Evolutionary conservation across 345 rosid genomes (phyloP).

Genomic region (Bruguiera parviflora): DNA sequence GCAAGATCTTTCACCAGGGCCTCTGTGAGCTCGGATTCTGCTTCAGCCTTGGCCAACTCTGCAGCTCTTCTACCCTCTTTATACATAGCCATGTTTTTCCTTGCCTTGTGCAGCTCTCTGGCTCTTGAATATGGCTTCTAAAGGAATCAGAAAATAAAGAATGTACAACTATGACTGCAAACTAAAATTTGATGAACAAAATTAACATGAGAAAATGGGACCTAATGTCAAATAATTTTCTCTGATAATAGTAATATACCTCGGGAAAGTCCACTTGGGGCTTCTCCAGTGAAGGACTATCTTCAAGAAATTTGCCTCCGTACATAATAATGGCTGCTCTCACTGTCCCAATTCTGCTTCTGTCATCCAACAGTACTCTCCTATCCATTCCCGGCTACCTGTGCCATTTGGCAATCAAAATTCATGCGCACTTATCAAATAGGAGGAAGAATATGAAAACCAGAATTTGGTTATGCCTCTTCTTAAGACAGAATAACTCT

Average conservation of each 20-base stretch:
- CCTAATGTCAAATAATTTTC: background rate
- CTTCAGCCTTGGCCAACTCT: conserved; percentile 40
- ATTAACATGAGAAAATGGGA: conserved; percentile 1
- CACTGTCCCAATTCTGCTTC: conserved; percentile 56
- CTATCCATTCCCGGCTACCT: conserved; percentile 37
- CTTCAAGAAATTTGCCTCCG: conserved; percentile 47
- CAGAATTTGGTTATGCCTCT: background rate
- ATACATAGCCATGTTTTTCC: conserved; percentile 41
- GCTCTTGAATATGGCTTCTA: conserved; percentile 46
- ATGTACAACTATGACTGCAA: background rate
- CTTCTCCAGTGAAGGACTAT: conserved; percentile 28
- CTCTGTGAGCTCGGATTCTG: conserved; percentile 50
- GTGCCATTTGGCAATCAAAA: conserved; percentile 7
- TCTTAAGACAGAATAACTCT: background rate
- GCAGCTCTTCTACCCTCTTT: conserved; percentile 51
- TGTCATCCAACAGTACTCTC: conserved; percentile 25
- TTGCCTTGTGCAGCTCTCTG: conserved; percentile 59
- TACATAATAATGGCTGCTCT: conserved; percentile 49
- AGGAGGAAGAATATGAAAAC: background rate
- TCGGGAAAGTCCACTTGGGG: conserved; percentile 41
- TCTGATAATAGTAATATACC: conserved; percentile 33
- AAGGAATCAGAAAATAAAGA: conserved; percentile 1
- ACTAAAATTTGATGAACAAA: background rate
- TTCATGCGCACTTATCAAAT: background rate
- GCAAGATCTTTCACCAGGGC: conserved; percentile 52